Evolutionary conservation across 169 alveolate species (phyloP).

Genomic region (Plasmodium gaboni): DNA sequence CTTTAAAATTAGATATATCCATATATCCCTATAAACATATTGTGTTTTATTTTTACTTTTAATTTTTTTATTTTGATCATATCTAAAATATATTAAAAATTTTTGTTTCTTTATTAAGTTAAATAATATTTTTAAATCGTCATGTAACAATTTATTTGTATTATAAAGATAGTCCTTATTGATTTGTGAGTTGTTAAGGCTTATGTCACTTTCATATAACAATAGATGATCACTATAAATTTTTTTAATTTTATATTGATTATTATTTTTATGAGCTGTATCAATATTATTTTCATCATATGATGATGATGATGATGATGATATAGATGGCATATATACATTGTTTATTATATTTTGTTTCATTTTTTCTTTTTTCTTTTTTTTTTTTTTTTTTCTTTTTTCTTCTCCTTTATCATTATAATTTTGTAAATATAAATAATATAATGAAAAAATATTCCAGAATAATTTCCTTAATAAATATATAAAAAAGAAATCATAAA

Average conservation of each 20-base stretch:
- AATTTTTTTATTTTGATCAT: conserved; percentile 59
- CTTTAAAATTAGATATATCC: conserved; percentile 54
- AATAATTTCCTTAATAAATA: conserved; percentile 58
- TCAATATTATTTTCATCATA: neutral
- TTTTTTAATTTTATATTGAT: too few species aligned
- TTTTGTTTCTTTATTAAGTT: conserved; percentile 38
- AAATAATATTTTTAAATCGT: conserved; percentile 36
- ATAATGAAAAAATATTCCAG: conserved; percentile 66
- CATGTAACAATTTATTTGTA: conserved; percentile 28
- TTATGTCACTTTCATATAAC: conserved; percentile 61
- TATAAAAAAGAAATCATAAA: conserved; percentile 73
- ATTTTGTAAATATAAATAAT: conserved; percentile 19
- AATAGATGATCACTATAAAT: conserved; percentile 7
- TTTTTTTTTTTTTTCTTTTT: neutral
- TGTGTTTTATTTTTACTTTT: conserved; percentile 66
- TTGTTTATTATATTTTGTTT: neutral
- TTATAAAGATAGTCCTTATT: conserved; percentile 29
- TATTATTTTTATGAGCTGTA: neutral
- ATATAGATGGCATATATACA: too few species aligned
- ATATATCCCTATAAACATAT: conserved; percentile 34
- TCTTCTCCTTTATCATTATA: neutral
- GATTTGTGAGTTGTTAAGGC: conserved; percentile 45
- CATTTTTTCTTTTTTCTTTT: neutral
- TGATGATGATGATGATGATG: neutral
- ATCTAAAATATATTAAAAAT: conserved; percentile 47